Conservation (phyloP, 75 land plant species). For the Picea glauca region DNA sequence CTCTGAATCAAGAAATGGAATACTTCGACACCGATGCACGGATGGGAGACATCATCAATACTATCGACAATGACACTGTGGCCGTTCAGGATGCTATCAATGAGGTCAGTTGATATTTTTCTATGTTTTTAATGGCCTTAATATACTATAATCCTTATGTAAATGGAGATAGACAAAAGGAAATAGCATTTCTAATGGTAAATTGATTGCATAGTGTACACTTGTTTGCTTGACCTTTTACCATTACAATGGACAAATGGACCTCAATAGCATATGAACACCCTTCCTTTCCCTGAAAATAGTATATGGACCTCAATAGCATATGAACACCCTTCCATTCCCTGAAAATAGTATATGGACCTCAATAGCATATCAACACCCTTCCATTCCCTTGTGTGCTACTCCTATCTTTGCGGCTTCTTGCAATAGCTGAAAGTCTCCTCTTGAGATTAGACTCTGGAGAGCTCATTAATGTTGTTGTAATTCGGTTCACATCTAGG, state of each 20-base stretch:
- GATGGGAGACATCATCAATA: constrained; percentile 73
- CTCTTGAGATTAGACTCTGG: neutral
- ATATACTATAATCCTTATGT: no score
- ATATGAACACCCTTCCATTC: no score
- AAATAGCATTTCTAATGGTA: neutral
- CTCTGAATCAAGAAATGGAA: constrained; percentile 78
- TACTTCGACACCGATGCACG: constrained; percentile 83
- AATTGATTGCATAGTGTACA: neutral
- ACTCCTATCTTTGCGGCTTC: no score
- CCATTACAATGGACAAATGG: no score
- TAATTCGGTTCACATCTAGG: constrained; percentile 25
- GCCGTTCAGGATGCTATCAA: constrained; percentile 93
- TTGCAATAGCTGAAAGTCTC: no score
- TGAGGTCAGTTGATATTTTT: constrained; percentile 45
- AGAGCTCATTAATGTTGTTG: neutral
- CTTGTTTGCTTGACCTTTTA: neutral
- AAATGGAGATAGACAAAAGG: neutral
- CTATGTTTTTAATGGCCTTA: no score
- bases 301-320: no score
- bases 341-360: no score
- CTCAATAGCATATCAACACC: no score
- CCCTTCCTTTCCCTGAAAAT: no score
- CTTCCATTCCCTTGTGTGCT: no score
- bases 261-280: no score
- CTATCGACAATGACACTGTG: constrained; percentile 74